Percentiles rank a stretch among this genome's conserved stretches.
Evolutionary conservation across 306 rosid genomes (phyloP).

Genomic region (Carpinus fangiana): DNA sequence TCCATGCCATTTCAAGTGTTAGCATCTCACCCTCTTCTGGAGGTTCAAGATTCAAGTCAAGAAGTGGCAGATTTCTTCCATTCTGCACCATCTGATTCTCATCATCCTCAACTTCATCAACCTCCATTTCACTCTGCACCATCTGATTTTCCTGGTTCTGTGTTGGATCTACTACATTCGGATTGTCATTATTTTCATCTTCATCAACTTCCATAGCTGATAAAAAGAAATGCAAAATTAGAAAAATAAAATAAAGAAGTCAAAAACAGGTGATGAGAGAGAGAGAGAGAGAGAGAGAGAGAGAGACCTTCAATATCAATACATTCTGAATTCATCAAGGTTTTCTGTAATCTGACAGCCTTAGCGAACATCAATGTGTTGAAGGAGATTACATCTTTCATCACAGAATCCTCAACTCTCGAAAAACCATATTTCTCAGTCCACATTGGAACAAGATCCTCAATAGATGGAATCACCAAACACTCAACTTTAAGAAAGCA

Average conservation of each 20-base stretch:
- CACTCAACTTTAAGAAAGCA: conserved; percentile 17
- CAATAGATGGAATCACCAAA: conserved; percentile 37
- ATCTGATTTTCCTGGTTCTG: not conserved
- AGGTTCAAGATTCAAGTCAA: conserved; percentile 23
- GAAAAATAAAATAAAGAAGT: not conserved
- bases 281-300: conserved; percentile 6
- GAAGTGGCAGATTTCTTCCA: conserved; percentile 1
- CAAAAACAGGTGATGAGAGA: not conserved
- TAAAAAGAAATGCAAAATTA: not conserved
- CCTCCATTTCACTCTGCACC: not conserved
- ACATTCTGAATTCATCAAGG: not conserved
- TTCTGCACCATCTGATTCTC: not conserved
- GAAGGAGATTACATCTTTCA: conserved; percentile 14
- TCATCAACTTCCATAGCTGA: conserved; percentile 4
- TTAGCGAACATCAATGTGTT: conserved; percentile 41
- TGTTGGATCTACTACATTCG: not conserved
- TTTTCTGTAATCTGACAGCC: conserved; percentile 23
- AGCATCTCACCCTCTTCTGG: not conserved
- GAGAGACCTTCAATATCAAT: conserved; percentile 3
- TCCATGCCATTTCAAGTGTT: not conserved
- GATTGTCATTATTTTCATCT: not conserved
- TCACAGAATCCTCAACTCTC: not conserved
- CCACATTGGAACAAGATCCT: conserved; percentile 31
- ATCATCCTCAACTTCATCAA: not conserved
- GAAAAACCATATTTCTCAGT: conserved; percentile 22